Base-by-base conservation (phyloP, 805 yeast genomes). In the Blastobotrys peoriensis region DNA sequence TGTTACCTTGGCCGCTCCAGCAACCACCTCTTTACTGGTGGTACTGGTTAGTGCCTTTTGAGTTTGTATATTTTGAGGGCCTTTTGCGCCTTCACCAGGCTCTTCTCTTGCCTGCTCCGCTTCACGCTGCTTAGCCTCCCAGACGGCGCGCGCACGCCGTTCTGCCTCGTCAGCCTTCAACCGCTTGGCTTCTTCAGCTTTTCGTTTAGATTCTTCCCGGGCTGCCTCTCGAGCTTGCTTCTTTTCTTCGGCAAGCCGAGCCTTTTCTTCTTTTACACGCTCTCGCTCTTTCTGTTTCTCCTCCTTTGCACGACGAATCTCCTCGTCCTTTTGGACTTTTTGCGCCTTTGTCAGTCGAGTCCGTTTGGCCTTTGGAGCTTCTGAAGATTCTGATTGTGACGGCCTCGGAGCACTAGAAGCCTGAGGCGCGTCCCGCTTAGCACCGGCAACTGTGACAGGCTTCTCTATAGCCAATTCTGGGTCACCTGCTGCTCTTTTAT, bases 61-160 rank as follows among this genome's bases (percentile, higher is more conserved):
- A n/a, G n/a, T n/a, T n/a, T n/a, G n/a, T n/a, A n/a, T n/a, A n/a
- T n/a, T n/a, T n/a, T n/a, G n/a, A n/a, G n/a, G n/a, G n/a, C n/a
- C n/a, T n/a, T n/a, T n/a, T n/a, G n/a, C n/a, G n/a, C n/a, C n/a
- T n/a, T n/a, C n/a, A n/a, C n/a, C n/a, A n/a, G n/a, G n/a, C n/a
- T n/a, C n/a, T n/a, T n/a, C n/a, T n/a, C n/a, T n/a, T 5, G 23
- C 37, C n/a, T 28, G 37, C 17, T 40, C 36, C 28, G 23, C 27
- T 19, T 40, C 43, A 25, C 30, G 20, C 30, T 25, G 30, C 30
- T 25, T 25, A 25, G 30, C 13, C 13, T 25, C 30, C 30, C 30
- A 25, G 13, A 25, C 10, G 13, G 30, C 30, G 10, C 13, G 30
- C 8, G 30, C 30, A 25, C 30, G 30, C 30, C 13, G 8, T 25